Base-by-base conservation (phyloP, 495 filamentous ascomycete species). In the Opeltia flavorubescens region DNA sequence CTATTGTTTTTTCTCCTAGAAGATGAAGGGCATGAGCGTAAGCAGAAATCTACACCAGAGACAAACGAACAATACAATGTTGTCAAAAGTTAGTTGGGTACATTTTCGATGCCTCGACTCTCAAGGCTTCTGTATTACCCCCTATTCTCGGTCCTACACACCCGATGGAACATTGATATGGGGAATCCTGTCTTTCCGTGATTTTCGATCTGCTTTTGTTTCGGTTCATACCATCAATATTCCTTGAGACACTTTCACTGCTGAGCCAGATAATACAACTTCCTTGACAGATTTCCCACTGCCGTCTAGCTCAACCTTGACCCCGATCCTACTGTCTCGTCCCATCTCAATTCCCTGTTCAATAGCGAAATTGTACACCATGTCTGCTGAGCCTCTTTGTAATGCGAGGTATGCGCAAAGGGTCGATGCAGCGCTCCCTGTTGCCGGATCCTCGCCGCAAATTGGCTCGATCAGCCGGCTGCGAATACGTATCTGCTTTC, bases 331-430 rank as follows among this genome's bases (percentile, higher is more conserved):
- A 59, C 81, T 84, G 54, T 55, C 56, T 49, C 80, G 62, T 8
- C 80, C 80, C 74, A 86, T 86, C 62, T 86, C 80, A 2, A 82
- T 71, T 1, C 83, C 83, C 60, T 86, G 83, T 50, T 68, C 70
- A 41, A 87, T 65, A 18, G 51, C 56, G 50, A 72, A 79, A 48
- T 44, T 62, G 30, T 60, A 58, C 17, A 46, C 53, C 41, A 55
- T 51, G 27, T 52, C 53, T 26, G 53, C 40, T 35, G 53, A 48
- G 1, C 61, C 59, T 27, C 59, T 50, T 50, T 55, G 40, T 13
- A 79, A 51, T 12, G 76, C 66, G 17, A 84, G 59, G 52, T 74
- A 81, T 8, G 67, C 62, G 23, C 66, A 64, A 47, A 85, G 56
- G 21, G 70, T 70, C 47, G 68, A 67, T 31, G 74, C 72, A 44